Base-by-base conservation (phyloP, 1,139 yeast genomes). In the Diutina neorugosa region DNA sequence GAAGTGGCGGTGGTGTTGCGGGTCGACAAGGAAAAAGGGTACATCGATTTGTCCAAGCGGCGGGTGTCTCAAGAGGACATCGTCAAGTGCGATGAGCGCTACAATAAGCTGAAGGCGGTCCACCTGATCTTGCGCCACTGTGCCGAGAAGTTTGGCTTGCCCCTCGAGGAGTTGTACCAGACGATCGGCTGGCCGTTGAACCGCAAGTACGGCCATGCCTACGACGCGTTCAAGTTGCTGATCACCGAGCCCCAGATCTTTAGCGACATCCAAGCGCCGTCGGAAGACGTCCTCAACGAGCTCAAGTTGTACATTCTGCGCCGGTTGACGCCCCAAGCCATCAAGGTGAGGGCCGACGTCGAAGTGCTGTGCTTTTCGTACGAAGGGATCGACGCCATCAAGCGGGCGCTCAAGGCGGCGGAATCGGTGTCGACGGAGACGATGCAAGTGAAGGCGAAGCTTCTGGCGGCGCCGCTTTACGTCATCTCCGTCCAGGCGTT, bases 1-100 rank as follows among this genome's bases (percentile, higher is more conserved):
- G 99, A 93, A 73, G 98, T 93, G 56, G 98, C 94, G 37, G 98
- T 93, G 56, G 98, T 94, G n/a, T 78, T 93, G 68, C 87, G 99
- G 77, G 98, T 93, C 58, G 99, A 93, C 73, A 91, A 90, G 71
- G 98, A 94, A 70, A 93, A 93, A 71, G 99, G 97, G 53, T 93
- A 93, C 72, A 93, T 93, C 68, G 99, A 93, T 73, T 78, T 93
- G 67, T 91, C 98, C 56, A 93, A 93, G 71, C 91, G 98, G 80
- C 84, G 96, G 70, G 99, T 93, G 54, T 86, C 96, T n/a, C 84
- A 97, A 44, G 98, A 94, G 73, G 99, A 94, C 69, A 93, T 94
- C 60, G 84, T 86, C 64, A 90, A 89, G 71, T 94, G 98, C 77
- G 98, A 93, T 72, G 99, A 93, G 74, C 84, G 96, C 71, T 93